Evolutionary conservation across 768 basidiomycete genomes (phyloP).

Genomic region (Pleurotus tuoliensis): DNA sequence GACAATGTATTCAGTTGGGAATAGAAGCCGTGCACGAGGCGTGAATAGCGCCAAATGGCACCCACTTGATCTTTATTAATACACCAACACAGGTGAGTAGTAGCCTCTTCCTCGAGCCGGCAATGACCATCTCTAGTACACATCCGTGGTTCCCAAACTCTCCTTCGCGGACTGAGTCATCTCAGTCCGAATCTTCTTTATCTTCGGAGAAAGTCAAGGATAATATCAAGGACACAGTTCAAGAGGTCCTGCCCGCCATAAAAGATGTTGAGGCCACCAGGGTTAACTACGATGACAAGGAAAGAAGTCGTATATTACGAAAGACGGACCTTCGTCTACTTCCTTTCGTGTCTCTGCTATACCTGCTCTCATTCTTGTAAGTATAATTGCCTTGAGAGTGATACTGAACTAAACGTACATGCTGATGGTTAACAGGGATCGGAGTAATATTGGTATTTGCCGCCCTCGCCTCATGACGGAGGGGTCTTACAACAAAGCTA

Average conservation of each 20-base stretch:
- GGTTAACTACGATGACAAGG: background rate
- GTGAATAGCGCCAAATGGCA: background rate
- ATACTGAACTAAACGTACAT: no score
- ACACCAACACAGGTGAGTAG: background rate
- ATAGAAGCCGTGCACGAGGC: background rate
- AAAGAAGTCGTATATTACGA: constrained; percentile 1
- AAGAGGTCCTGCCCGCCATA: background rate
- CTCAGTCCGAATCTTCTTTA: background rate
- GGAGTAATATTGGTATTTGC: constrained; percentile 20
- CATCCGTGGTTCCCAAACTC: background rate
- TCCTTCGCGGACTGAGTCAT: background rate
- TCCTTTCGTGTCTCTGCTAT: constrained; percentile 32
- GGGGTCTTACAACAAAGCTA: background rate
- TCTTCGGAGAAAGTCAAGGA: background rate
- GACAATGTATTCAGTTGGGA: background rate
- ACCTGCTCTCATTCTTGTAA: constrained; percentile 32
- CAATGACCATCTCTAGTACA: background rate
- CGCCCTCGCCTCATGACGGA: background rate
- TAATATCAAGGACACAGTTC: background rate
- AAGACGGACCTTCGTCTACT: constrained; percentile 23
- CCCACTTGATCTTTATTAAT: background rate
- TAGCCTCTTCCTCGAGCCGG: background rate
- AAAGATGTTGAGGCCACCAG: background rate
- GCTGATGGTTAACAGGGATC: constrained; percentile 14
- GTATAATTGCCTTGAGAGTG: background rate